Evolutionary conservation across 805 yeast species (phyloP).

Genomic region (Wickerhamomyces hampshirensis): DNA sequence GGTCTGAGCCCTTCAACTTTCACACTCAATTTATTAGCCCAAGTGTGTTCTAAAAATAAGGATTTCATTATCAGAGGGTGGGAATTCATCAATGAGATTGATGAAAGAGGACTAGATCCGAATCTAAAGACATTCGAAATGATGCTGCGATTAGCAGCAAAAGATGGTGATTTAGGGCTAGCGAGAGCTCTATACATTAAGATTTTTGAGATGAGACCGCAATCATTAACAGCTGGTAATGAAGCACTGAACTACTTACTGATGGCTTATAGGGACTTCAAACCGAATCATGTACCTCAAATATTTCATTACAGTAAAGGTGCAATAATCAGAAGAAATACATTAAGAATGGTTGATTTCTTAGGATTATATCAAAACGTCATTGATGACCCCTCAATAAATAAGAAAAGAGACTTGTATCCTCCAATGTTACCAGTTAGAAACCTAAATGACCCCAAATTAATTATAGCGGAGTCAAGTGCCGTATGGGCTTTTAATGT

Average conservation of each 20-base stretch:
- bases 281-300: constrained; percentile 27
- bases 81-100: constrained; percentile 67
- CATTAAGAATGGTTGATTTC: constrained; percentile 39
- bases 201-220: constrained; percentile 32
- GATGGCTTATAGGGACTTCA: constrained; percentile 43
- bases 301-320: constrained; percentile 43
- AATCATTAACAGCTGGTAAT: constrained; percentile 4
- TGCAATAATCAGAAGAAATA: constrained; percentile 38
- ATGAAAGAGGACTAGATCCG: constrained; percentile 38
- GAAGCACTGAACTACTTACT: constrained; percentile 32
- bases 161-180: constrained; percentile 71
- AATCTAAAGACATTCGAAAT: constrained; percentile 49
- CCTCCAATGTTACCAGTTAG: constrained; percentile 72
- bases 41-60: constrained; percentile 57
- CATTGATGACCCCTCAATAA: constrained; percentile 10
- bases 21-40: constrained; percentile 54
- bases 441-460: constrained; percentile 33
- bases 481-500: constrained; percentile 66
- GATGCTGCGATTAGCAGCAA: constrained; percentile 72
- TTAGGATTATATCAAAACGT: constrained; percentile 21
- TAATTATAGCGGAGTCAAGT: constrained; percentile 65
- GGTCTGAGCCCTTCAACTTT: constrained; percentile 35
- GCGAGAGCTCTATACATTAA: constrained; percentile 62
- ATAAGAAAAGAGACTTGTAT: constrained; percentile 14
- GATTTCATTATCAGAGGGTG: constrained; percentile 59